Evolutionary conservation across 1,139 yeast species (phyloP).

Genomic region (Zygotorulaspora mrakii): DNA sequence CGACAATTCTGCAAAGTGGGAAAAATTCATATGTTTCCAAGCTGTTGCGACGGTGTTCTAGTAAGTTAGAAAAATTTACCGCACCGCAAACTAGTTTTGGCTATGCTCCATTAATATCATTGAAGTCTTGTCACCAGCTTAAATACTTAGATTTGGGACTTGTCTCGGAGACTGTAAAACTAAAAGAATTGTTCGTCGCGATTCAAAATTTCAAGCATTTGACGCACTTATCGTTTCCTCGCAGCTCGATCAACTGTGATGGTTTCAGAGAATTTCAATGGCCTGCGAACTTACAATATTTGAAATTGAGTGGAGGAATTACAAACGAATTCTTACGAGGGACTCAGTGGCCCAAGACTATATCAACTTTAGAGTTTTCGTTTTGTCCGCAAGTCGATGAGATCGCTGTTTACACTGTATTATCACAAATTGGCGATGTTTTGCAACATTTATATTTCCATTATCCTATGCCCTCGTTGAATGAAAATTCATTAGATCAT

Average conservation of each 20-base stretch:
- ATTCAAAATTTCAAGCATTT: conserved; percentile 58
- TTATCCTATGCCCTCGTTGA: conserved; percentile 85
- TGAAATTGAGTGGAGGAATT: conserved; percentile 85
- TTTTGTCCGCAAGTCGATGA: conserved; percentile 80
- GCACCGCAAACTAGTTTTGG: conserved; percentile 98
- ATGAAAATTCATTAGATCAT: conserved; percentile 65
- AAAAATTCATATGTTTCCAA: conserved; percentile 87
- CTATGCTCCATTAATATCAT: conserved; percentile 74
- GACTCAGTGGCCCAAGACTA: conserved; percentile 66
- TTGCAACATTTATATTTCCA: conserved; percentile 61
- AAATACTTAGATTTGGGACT: conserved; percentile 73
- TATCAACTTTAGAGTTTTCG: conserved; percentile 70
- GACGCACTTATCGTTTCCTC: conserved; percentile 79
- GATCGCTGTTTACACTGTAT: conserved; percentile 55
- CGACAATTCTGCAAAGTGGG: conserved; percentile 85
- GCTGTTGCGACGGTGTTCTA: conserved; percentile 68
- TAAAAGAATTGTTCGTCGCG: conserved; percentile 72
- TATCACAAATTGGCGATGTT: conserved; percentile 61
- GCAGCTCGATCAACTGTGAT: conserved; percentile 77
- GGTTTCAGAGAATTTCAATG: conserved; percentile 52
- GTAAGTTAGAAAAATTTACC: conserved; percentile 58
- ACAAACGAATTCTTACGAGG: conserved; percentile 70
- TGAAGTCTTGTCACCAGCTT: conserved; percentile 64
- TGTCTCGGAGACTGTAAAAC: conserved; percentile 85
- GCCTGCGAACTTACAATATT: conserved; percentile 72